phyloP scores from a whole-genome alignment of 371 early-diverging fungal species.

The Mucor indicus region DNA sequence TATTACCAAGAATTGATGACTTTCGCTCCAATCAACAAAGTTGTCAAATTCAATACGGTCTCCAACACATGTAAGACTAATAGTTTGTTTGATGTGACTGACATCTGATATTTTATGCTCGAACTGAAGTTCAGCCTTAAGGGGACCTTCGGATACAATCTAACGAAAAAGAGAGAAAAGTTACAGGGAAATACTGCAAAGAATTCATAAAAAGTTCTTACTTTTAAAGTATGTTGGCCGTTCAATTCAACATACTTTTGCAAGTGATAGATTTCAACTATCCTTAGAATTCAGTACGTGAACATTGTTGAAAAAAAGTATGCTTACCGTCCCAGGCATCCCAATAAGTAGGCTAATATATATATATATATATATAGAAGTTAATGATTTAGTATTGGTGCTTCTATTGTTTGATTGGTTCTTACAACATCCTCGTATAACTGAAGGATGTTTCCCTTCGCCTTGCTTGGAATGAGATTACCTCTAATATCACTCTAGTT shows the following conservation, averaged over 20 bases:
- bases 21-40: conserved; percentile 90
- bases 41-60: conserved; percentile 82
- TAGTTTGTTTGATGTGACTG: conserved; percentile 71
- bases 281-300: neutral
- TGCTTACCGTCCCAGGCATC: conserved; percentile 65
- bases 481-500: conserved; percentile 39
- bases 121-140: conserved; percentile 63
- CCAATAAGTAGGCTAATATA: conserved; percentile 68
- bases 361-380: no score
- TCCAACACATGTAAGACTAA: conserved; percentile 64
- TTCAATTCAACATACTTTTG: conserved; percentile 34
- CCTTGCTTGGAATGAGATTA: conserved; percentile 64
- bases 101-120: conserved; percentile 59
- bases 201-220: conserved; percentile 1
- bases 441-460: conserved; percentile 75
- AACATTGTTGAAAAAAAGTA: neutral
- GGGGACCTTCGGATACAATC: conserved; percentile 32
- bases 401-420: neutral
- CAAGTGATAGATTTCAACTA: conserved; percentile 48
- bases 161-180: neutral
- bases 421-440: conserved; percentile 83
- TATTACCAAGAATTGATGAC: conserved; percentile 72
- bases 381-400: neutral
- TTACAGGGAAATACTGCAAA: neutral
- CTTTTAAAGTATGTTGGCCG: conserved; percentile 27